Conservation (phyloP, 495 filamentous ascomycete species). For the Apodospora peruviana region DNA sequence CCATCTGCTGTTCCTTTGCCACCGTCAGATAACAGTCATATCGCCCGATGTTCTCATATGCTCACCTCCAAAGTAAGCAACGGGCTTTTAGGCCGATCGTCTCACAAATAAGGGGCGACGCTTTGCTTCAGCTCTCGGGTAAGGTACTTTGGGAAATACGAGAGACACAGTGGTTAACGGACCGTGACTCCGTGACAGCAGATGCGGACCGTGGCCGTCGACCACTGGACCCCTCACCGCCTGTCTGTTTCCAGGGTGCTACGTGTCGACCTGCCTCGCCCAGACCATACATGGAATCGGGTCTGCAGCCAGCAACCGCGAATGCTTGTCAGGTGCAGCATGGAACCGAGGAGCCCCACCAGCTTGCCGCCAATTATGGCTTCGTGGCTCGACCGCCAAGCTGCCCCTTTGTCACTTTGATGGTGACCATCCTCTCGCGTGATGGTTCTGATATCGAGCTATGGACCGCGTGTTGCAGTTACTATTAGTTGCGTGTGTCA, state of each 20-base stretch:
- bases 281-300: background rate
- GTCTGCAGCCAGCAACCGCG: background rate
- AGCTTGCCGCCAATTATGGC: background rate
- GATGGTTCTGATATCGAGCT: too few species aligned
- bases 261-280: background rate
- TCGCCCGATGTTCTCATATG: too few species aligned
- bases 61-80: too few species aligned
- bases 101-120: background rate
- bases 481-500: too few species aligned
- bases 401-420: too few species aligned
- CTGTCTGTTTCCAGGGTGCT: background rate
- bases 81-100: background rate
- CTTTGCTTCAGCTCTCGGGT: background rate
- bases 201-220: background rate
- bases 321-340: background rate
- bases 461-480: too few species aligned
- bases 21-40: too few species aligned
- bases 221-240: background rate
- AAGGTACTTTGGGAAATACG: background rate
- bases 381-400: background rate
- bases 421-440: too few species aligned
- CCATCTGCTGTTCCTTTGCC: too few species aligned
- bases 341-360: background rate
- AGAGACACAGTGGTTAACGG: background rate
- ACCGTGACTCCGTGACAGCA: background rate